phyloP scores from a whole-genome alignment of 257 asterid species.

The Agastache rugosa region DNA sequence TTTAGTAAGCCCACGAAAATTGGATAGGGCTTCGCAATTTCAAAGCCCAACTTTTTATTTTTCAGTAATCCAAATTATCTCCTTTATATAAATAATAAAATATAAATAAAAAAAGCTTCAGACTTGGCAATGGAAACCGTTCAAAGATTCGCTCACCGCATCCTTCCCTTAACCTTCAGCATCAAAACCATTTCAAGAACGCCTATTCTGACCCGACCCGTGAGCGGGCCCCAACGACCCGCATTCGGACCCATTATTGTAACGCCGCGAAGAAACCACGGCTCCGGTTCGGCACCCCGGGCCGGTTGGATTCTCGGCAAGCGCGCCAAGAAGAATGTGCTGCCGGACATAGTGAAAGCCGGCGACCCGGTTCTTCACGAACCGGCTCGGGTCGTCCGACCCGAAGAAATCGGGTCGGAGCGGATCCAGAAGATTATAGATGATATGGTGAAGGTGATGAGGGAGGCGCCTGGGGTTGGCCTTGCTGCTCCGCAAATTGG shows the following conservation, averaged over 20 bases:
- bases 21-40: background rate
- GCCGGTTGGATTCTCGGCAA: constrained; percentile 85
- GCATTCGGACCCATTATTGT: constrained; percentile 36
- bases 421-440: constrained; percentile 82
- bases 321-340: constrained; percentile 54
- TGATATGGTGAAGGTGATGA: constrained; percentile 84
- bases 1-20: background rate
- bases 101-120: background rate
- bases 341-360: constrained; percentile 86
- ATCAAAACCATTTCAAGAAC: constrained; percentile 37
- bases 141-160: constrained; percentile 56
- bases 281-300: constrained; percentile 47
- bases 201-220: constrained; percentile 45
- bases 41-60: background rate
- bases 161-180: constrained; percentile 46
- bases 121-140: constrained; percentile 53
- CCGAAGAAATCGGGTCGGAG: constrained; percentile 77
- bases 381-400: constrained; percentile 65
- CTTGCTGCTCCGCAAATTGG: constrained; percentile 99
- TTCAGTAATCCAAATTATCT: background rate
- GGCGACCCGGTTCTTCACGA: constrained; percentile 99
- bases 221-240: constrained; percentile 11
- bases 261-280: constrained; percentile 36
- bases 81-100: background rate
- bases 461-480: constrained; percentile 94